Base-by-base conservation (phyloP, 1,284 basidiomycete species). In the Leccinum subrobustum region DNA sequence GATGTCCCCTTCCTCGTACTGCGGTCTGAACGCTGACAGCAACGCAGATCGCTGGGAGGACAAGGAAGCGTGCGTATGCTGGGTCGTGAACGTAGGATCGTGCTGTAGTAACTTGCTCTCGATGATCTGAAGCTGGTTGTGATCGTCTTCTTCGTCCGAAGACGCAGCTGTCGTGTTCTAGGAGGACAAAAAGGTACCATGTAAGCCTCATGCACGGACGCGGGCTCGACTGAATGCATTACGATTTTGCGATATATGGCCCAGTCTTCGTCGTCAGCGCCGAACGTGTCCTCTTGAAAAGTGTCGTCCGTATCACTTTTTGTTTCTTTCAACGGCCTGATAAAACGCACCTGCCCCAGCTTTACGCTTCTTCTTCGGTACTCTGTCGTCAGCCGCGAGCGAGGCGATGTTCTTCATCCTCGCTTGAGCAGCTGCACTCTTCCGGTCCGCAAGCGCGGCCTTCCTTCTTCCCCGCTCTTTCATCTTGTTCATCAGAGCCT, bases 371-470 rank as follows among this genome's bases (percentile, higher is more conserved):
- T 93, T 92, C 78, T 92, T 91, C 1, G 85, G 79, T 12, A 88
- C 81, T 3, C 89, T 82, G 57, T 92, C 91, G 62, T 95, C 93
- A 5, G 88, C 89, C 0, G 96, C 97, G 20, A 99, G 79, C 44
- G 87, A 91, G 0, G 97, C 95, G 53, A 99, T 98, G 64, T 85
- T 95, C 79, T 98, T 98, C 96, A 99, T 99, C 64, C 96, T 80
- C 54, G 93, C 94, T 76, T 99, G 97, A 0, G 96, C 91, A 4
- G 94, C 96, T 3, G 95, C 91, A 65, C 93, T 96, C 78, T 99
- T 99, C 50, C 97, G 79, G 72, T 96, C 95, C 16, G 85, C 89
- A 52, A 99, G 78, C 52, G 95, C 94, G 6, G 91, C 92, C 69
- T 88, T 91, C 53, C 89, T 80, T 66, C 93, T 83, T 57, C 87